Percentiles rank a stretch among this genome's conserved stretches.
These are phyloP conservation scores for Musa balbisiana DNA, from an alignment of 202 grass and related monocot genomes.

Conservation along the genomic window DNA sequence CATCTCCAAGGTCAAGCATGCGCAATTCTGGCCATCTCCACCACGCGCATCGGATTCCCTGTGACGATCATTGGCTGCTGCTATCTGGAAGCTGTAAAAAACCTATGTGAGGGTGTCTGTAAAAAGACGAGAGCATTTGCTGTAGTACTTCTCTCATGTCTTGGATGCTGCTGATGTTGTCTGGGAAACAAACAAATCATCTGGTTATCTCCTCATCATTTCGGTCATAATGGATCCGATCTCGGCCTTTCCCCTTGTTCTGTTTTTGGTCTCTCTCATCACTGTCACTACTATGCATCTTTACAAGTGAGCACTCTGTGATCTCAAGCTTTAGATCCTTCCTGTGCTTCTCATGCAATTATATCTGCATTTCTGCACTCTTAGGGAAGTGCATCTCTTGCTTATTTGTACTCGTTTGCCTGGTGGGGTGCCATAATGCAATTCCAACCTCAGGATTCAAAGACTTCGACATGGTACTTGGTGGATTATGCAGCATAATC, in stretches of 20 bases:
- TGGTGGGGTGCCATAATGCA: background rate
- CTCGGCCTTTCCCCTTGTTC: too few relatives aligned
- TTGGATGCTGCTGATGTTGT: too few relatives aligned
- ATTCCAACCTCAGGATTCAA: background rate
- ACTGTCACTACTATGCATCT: too few relatives aligned
- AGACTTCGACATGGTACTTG: background rate
- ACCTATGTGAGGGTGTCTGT: background rate
- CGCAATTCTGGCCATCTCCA: conserved; percentile 18
- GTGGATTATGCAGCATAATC: background rate
- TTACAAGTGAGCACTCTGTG: too few relatives aligned
- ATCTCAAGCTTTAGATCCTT: too few relatives aligned
- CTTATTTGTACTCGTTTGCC: background rate
- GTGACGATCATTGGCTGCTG: background rate
- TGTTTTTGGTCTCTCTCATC: too few relatives aligned
- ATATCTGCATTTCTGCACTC: too few relatives aligned
- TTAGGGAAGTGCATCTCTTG: background rate
- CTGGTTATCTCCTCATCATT: too few relatives aligned
- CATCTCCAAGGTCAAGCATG: conserved; percentile 24
- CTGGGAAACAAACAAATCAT: too few relatives aligned
- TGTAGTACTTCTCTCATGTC: background rate
- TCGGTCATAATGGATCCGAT: too few relatives aligned
- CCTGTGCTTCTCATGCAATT: too few relatives aligned
- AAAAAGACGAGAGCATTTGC: background rate
- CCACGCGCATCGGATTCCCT: conserved; percentile 14
- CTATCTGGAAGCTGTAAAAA: too few relatives aligned